phyloP scores from a whole-genome alignment of 441 rosid genomes.

The Erysimum cheiri region DNA sequence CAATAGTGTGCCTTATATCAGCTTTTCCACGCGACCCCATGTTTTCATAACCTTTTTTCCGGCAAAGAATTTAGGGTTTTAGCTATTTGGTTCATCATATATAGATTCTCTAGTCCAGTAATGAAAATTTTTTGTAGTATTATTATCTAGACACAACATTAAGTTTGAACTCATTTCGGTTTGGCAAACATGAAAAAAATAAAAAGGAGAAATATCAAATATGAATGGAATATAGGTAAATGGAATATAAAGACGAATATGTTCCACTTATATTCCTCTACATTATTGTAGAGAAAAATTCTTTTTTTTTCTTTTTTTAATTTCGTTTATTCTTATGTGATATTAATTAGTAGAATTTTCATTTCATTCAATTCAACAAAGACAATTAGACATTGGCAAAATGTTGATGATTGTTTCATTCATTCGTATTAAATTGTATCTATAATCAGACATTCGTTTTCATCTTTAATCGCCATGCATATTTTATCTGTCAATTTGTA shows the following conservation, averaged over 20 bases:
- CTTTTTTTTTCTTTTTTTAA: too few species aligned
- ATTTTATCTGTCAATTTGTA: too few species aligned
- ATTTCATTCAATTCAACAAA: too few species aligned
- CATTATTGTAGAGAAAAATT: too few species aligned
- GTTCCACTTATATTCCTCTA: too few species aligned
- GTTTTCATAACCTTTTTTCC: not conserved
- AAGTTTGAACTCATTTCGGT: not conserved
- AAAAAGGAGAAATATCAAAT: too few species aligned
- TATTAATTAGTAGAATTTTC: too few species aligned
- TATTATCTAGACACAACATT: not conserved
- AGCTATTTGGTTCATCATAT: not conserved
- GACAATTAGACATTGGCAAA: not conserved
- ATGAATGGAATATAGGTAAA: too few species aligned
- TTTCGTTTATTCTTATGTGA: too few species aligned
- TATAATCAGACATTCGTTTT: not conserved
- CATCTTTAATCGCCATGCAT: not conserved
- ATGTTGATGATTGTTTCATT: not conserved
- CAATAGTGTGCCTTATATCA: conserved; percentile 28
- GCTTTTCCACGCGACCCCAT: conserved; percentile 40
- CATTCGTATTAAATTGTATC: not conserved
- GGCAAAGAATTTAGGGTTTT: conserved; percentile 3
- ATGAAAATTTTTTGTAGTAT: not conserved
- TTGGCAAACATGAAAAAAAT: not conserved
- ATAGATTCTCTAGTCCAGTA: conserved; percentile 3
- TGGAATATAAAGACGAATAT: too few species aligned